These are phyloP conservation scores for Clonostachys sp. DNA, from an alignment of 2,329 filamentous ascomycete genomes.

Conservation along the genomic window DNA sequence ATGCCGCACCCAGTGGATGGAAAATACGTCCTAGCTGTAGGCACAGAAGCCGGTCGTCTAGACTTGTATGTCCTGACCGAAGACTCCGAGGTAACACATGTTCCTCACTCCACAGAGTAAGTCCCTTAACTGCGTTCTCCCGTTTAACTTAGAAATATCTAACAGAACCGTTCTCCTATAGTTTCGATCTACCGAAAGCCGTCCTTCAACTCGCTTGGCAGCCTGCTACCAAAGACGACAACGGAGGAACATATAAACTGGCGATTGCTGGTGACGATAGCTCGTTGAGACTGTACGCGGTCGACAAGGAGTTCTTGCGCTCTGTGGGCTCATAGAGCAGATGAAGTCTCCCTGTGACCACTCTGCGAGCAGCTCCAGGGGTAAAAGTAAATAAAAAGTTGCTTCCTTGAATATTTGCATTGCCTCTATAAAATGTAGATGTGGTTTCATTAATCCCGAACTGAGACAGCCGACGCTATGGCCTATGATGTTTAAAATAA, in stretches of 20 bases:
- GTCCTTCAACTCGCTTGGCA: slow-evolving; percentile 68
- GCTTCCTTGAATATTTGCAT: not conserved
- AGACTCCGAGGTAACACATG: slow-evolving; percentile 28
- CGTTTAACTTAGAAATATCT: not conserved
- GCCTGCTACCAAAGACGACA: slow-evolving; percentile 31
- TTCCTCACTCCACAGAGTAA: slow-evolving; percentile 30
- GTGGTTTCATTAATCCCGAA: no score
- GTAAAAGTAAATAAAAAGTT: not conserved
- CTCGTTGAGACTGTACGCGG: slow-evolving; percentile 53
- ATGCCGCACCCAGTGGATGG: slow-evolving; percentile 25
- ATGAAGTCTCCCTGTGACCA: not conserved
- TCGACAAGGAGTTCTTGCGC: slow-evolving; percentile 19
- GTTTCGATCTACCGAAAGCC: slow-evolving; percentile 50
- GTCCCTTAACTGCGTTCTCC: slow-evolving; percentile 9
- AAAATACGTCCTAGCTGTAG: slow-evolving; percentile 44
- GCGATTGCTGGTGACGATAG: slow-evolving; percentile 57
- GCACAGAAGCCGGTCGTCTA: slow-evolving; percentile 50
- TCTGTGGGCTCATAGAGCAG: not conserved
- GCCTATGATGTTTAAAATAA: no score
- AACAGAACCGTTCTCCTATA: slow-evolving; percentile 4
- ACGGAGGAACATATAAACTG: slow-evolving; percentile 26
- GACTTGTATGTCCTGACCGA: slow-evolving; percentile 34
- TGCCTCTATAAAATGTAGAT: not conserved
- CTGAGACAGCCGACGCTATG: no score
- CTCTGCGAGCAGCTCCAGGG: not conserved